Conservation (phyloP, 2,329 filamentous ascomycete genomes). For the Sporothrix sp. region DNA sequence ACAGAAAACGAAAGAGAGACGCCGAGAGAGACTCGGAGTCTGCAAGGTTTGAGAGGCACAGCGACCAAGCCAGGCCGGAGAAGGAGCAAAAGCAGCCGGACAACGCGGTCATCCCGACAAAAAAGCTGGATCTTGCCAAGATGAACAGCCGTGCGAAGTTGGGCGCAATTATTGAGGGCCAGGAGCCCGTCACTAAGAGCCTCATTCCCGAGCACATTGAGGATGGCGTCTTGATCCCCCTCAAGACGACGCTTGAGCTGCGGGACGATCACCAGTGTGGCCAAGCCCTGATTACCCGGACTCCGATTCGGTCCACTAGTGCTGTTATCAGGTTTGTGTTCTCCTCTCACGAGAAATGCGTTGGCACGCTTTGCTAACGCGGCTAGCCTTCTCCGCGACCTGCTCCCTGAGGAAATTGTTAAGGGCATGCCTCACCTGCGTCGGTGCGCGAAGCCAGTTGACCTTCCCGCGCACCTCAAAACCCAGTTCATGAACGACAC, state of each 20-base stretch:
- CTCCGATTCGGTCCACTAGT: conserved; percentile 63
- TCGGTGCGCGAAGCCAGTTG: conserved; percentile 61
- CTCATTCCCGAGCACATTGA: conserved; percentile 28
- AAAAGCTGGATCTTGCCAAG: conserved; percentile 11
- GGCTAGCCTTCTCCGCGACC: conserved; percentile 42
- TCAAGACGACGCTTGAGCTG: conserved; percentile 56
- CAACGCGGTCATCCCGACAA: not conserved
- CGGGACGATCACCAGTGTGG: conserved; percentile 49
- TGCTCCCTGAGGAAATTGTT: conserved; percentile 51
- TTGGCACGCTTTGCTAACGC: not conserved
- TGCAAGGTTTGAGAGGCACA: too few relatives aligned
- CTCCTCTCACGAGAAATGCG: not conserved
- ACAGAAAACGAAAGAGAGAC: conserved; percentile 12
- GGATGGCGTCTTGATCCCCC: conserved; percentile 45
- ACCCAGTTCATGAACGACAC: conserved; percentile 50
- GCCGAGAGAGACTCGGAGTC: too few relatives aligned
- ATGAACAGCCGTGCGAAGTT: conserved; percentile 17
- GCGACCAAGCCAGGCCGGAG: not conserved
- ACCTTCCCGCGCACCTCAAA: conserved; percentile 57
- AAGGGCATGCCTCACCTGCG: conserved; percentile 62
- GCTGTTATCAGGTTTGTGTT: conserved; percentile 59
- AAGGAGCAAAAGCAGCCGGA: not conserved
- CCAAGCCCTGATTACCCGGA: conserved; percentile 59
- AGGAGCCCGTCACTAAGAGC: conserved; percentile 25
- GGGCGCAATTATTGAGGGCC: conserved; percentile 20